phyloP scores from a whole-genome alignment of 2,329 filamentous ascomycete genomes.

The Fusarium praegraminearum region DNA sequence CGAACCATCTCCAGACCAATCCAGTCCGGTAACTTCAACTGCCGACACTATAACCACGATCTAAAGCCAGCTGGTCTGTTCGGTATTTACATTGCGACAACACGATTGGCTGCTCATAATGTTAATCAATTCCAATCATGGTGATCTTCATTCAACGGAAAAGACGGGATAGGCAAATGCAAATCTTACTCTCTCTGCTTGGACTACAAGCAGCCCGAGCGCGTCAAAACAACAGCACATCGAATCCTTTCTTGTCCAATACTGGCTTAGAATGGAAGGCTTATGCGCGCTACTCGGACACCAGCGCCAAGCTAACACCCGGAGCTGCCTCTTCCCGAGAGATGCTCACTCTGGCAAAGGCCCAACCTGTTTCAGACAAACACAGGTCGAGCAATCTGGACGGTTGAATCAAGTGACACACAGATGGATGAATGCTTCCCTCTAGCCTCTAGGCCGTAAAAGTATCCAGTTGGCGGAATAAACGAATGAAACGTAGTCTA shows the following conservation, averaged over 20 bases:
- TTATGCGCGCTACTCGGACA: slow-evolving; percentile 32
- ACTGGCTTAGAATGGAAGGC: slow-evolving; percentile 7
- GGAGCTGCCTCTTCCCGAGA: slow-evolving; percentile 52
- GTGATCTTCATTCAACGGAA: slow-evolving; percentile 6
- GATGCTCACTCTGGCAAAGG: slow-evolving; percentile 27
- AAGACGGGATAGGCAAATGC: not conserved
- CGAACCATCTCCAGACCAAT: not conserved
- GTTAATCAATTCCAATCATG: slow-evolving; percentile 7
- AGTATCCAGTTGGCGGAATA: not conserved
- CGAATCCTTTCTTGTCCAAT: not conserved
- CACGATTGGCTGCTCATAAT: not conserved
- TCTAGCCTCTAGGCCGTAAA: not conserved
- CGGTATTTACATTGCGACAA: not conserved
- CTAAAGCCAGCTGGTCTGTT: not conserved
- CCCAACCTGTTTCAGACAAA: slow-evolving; percentile 48
- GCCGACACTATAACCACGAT: not conserved
- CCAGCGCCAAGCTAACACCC: slow-evolving; percentile 41
- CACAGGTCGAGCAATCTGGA: slow-evolving; percentile 26
- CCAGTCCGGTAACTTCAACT: not conserved
- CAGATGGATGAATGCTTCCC: slow-evolving; percentile 3
- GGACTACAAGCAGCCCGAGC: not conserved
- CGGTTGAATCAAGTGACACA: slow-evolving; percentile 15
- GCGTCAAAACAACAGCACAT: not conserved
- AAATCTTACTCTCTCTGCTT: not conserved
- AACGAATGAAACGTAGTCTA: not conserved